Conservation (phyloP, 2,329 filamentous ascomycete species). For the Ceratocystis papillata region DNA sequence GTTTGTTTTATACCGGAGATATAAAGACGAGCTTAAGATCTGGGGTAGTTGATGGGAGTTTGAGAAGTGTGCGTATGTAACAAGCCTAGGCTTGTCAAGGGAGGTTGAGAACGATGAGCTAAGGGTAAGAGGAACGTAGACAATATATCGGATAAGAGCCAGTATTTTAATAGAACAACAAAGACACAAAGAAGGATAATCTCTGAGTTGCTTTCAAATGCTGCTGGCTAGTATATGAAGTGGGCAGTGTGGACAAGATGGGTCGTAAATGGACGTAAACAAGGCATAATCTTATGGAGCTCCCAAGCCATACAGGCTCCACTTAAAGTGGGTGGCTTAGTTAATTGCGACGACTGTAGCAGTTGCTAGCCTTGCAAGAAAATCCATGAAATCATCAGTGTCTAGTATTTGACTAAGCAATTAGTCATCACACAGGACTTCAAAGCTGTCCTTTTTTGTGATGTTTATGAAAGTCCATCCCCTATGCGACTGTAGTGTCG, state of each 20-base stretch:
- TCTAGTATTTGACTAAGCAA: neutral
- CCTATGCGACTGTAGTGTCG: neutral
- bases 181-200: neutral
- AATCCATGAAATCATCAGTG: too few relatives aligned
- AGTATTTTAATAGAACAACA: neutral
- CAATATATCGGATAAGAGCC: neutral
- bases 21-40: neutral
- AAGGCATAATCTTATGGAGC: constrained; percentile 8
- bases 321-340: constrained; percentile 10
- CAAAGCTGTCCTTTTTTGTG: constrained; percentile 11
- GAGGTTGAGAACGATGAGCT: neutral
- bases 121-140: neutral
- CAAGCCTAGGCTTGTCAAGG: neutral
- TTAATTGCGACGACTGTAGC: neutral
- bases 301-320: neutral
- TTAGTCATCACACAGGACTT: constrained; percentile 4
- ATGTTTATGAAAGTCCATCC: neutral
- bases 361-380: constrained; percentile 5
- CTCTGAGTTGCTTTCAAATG: neutral
- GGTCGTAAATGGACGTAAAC: neutral
- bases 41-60: neutral
- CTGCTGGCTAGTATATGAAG: neutral
- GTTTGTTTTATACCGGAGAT: neutral
- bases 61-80: neutral
- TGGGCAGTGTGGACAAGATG: neutral